Evolutionary conservation across 208 protist genomes (phyloP), one percentile per base, ranked within the genome.

Genomic region (Perkinsela sp.): DNA sequence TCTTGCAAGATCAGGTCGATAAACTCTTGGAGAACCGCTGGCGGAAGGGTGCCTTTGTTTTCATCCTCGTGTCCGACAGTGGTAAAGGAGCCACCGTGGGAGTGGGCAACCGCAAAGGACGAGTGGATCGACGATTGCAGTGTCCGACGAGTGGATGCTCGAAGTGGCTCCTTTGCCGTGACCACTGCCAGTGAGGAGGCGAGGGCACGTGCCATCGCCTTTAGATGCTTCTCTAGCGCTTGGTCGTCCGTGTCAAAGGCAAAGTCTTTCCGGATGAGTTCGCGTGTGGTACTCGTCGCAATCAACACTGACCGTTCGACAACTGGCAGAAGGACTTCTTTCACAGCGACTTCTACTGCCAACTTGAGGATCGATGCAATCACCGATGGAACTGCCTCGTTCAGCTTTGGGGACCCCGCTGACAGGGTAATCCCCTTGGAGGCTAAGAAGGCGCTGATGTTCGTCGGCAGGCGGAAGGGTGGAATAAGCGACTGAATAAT

Each of bases 191-290:
- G 70, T 30, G 71, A 76, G 2, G 82, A 72, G 1, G 91, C 82
- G 0, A 97, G 77, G 28, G 72, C 77, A 68, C 94, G 83, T 1
- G 90, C 92, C 80, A 97, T 95, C 65, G 87, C 68, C 40, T 92
- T 80, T 1, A 81, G 80, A 0, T 78, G 79, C 22, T 75, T 74
- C n/a, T 71, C 69, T 78, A 95, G 80, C 57, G 78, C 78, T 22
- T 48, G 66, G 32, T 93, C 87, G 75, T 95, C 86, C 15, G 79
- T 73, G 76, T 98, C 95, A 32, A 87, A 78, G 0, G 90, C 82
- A 78, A 98, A 98, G 77, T 98, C 95, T 80, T 97, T 97, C 57
- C 82, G 48, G 1, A 96, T 74, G 28, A 98, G 76, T 66, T 93
- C 83, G 67, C 77, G 77, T 2, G 94, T 89, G 30, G 95, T 94